Evolutionary conservation across 2,329 filamentous ascomycete genomes (phyloP).

Genomic region (Zalaria obscura): DNA sequence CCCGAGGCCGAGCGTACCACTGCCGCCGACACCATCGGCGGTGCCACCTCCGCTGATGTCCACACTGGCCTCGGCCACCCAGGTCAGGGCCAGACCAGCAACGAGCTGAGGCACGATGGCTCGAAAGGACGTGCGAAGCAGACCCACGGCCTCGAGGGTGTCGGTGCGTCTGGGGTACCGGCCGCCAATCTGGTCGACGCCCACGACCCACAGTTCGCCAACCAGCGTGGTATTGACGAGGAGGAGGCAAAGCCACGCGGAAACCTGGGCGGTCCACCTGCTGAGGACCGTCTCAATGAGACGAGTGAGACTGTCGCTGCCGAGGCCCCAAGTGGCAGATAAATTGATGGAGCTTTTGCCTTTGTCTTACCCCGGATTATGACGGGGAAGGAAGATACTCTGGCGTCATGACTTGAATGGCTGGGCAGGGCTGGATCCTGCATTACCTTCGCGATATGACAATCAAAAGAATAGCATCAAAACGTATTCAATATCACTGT

Average conservation of each 20-base stretch:
- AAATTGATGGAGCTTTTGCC: too few relatives aligned
- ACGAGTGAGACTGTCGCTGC: background rate
- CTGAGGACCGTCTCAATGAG: conserved; percentile 21
- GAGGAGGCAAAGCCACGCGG: conserved; percentile 21
- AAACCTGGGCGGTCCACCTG: conserved; percentile 15
- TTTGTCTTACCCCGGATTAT: too few relatives aligned
- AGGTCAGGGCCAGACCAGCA: conserved; percentile 31
- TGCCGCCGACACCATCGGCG: conserved; percentile 32
- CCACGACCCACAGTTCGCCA: conserved; percentile 18
- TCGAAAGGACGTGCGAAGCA: conserved; percentile 26
- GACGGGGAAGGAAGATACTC: too few relatives aligned
- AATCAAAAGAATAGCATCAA: too few relatives aligned
- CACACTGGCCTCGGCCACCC: conserved; percentile 40
- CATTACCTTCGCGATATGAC: too few relatives aligned
- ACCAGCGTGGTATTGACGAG: conserved; percentile 23
- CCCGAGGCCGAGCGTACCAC: conserved; percentile 28
- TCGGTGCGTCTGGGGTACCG: conserved; percentile 20
- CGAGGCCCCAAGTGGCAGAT: conserved; percentile 2
- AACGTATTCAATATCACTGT: too few relatives aligned
- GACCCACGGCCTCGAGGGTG: conserved; percentile 27
- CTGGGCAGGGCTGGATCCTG: too few relatives aligned
- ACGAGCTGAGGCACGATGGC: conserved; percentile 34
- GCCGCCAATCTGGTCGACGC: conserved; percentile 13
- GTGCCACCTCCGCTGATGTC: conserved; percentile 39
- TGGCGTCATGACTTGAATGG: too few relatives aligned